A percentile compares a stretch with the other conserved stretches of the same genome.
Evolutionary conservation across 345 rosid species (phyloP).

Genomic region (Citrus sp.): DNA sequence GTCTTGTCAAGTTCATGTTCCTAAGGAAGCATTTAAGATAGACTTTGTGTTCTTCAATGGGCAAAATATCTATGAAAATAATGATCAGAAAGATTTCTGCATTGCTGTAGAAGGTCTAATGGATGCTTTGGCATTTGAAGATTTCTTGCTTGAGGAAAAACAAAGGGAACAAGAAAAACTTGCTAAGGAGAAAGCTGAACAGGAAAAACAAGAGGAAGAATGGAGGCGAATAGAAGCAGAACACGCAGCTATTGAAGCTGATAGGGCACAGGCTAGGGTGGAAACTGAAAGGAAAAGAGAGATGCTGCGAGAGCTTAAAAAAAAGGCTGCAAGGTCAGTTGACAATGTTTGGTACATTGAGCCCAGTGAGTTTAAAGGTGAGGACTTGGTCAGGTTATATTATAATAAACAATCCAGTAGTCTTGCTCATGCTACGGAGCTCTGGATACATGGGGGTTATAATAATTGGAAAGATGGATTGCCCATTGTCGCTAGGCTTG

Average conservation of each 20-base stretch:
- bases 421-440: conserved; percentile 56
- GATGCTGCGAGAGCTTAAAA: conserved; percentile 37
- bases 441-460: conserved; percentile 93
- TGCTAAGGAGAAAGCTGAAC: conserved; percentile 78
- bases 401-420: conserved; percentile 78
- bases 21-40: conserved; percentile 84
- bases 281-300: conserved; percentile 56
- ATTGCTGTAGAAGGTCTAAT: conserved; percentile 69
- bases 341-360: conserved; percentile 70
- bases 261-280: conserved; percentile 60
- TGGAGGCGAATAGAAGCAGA: conserved; percentile 61
- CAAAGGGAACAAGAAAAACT: conserved; percentile 65
- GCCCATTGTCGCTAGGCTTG: conserved; percentile 59
- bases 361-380: conserved; percentile 59
- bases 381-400: conserved; percentile 50
- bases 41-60: conserved; percentile 93
- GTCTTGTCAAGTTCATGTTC: conserved; percentile 76
- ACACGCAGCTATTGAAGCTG: conserved; percentile 76
- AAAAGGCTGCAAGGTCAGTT: conserved; percentile 45
- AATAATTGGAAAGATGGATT: conserved; percentile 79
- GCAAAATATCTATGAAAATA: conserved; percentile 70
- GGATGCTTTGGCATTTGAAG: conserved; percentile 68
- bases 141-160: conserved; percentile 86
- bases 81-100: conserved; percentile 63
- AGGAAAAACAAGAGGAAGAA: conserved; percentile 73